Evolutionary conservation across 129 eudicot genomes (phyloP).

Genomic region (Chrysanthemum makinoi): DNA sequence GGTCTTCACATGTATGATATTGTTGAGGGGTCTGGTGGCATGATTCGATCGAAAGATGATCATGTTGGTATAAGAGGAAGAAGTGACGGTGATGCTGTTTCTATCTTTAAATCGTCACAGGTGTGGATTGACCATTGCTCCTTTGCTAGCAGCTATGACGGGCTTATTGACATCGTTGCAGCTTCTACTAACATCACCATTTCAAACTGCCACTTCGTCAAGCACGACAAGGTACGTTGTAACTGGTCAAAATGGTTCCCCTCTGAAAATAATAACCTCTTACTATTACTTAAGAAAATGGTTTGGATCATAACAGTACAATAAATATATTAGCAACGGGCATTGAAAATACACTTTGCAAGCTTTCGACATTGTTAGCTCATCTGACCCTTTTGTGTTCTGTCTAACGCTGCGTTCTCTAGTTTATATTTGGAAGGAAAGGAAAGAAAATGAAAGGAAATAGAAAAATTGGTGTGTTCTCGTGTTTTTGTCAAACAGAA

Average conservation of each 20-base stretch:
- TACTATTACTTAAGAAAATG: too few relatives aligned
- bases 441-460: too few relatives aligned
- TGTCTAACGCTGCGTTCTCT: too few relatives aligned
- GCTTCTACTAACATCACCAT: conserved; percentile 49
- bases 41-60: conserved; percentile 37
- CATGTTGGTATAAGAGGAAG: conserved; percentile 39
- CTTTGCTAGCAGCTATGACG: conserved; percentile 38
- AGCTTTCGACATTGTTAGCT: too few relatives aligned
- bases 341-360: too few relatives aligned
- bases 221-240: conserved; percentile 38
- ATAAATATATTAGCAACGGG: too few relatives aligned
- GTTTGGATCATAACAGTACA: too few relatives aligned
- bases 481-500: too few relatives aligned
- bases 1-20: conserved; percentile 38
- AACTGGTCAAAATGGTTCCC: too few relatives aligned
- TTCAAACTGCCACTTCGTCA: conserved; percentile 48
- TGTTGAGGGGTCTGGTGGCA: conserved; percentile 31
- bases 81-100: conserved; percentile 51
- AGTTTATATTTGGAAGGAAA: too few relatives aligned
- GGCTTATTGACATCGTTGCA: conserved; percentile 44
- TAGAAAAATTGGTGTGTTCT: too few relatives aligned
- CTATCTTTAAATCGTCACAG: conserved; percentile 33
- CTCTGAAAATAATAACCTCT: too few relatives aligned
- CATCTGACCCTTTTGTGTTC: not conserved
- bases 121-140: conserved; percentile 51